A percentile compares a stretch with the other conserved stretches of the same genome.
phyloP scores from a whole-genome alignment of 176 grass and related monocot genomes.

The Hordeum marinum region DNA sequence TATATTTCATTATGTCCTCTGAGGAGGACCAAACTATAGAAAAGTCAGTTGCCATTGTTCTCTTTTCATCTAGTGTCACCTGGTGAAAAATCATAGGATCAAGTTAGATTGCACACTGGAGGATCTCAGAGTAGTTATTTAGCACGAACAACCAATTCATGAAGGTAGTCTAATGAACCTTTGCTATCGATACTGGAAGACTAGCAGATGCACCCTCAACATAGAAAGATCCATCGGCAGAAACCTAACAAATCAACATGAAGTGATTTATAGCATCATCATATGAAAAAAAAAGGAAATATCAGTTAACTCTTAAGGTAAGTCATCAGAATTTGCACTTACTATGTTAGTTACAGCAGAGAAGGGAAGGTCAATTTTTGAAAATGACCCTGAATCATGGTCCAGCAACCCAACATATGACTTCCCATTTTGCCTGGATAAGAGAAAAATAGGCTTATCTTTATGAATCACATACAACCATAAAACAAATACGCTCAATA shows the following conservation, averaged over 20 bases:
- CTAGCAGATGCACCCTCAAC: slow-evolving; percentile 79
- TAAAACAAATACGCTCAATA: not conserved
- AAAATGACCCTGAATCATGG: slow-evolving; percentile 45
- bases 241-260: slow-evolving; percentile 43
- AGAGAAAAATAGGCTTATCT: slow-evolving; percentile 3
- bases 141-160: not conserved
- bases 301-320: not conserved
- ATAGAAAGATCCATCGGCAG: slow-evolving; percentile 56
- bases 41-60: slow-evolving; percentile 45
- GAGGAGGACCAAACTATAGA: slow-evolving; percentile 93
- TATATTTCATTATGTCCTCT: slow-evolving; percentile 53
- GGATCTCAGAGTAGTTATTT: not conserved
- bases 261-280: not conserved
- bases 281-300: slow-evolving; percentile 15
- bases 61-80: slow-evolving; percentile 64
- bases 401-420: slow-evolving; percentile 77
- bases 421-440: slow-evolving; percentile 70
- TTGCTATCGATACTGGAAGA: slow-evolving; percentile 75
- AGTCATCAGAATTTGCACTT: slow-evolving; percentile 21
- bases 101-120: not conserved
- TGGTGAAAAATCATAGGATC: slow-evolving; percentile 34
- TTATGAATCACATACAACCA: slow-evolving; percentile 17
- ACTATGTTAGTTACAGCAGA: slow-evolving; percentile 78
- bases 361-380: slow-evolving; percentile 59
- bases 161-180: slow-evolving; percentile 45